phyloP scores from a whole-genome alignment of 2,329 filamentous ascomycete genomes.

The Epichloe aotearoae region DNA sequence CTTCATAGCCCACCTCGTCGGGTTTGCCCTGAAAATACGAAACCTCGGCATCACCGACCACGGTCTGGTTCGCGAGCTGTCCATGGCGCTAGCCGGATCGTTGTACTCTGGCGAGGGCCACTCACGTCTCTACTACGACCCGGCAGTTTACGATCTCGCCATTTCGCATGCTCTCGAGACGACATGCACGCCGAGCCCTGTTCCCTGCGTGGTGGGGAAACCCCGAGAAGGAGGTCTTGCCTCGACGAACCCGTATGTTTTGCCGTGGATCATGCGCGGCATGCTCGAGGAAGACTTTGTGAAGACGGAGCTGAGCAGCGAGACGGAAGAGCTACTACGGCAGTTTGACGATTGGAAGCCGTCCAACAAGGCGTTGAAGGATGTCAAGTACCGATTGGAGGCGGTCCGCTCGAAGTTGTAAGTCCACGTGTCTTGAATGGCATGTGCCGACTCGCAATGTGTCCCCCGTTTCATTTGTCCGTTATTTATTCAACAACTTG shows the following conservation, averaged over 20 bases:
- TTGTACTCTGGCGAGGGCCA: slow-evolving; percentile 89
- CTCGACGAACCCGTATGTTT: slow-evolving; percentile 69
- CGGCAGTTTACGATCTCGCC: slow-evolving; percentile 69
- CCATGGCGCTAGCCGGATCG: slow-evolving; percentile 74
- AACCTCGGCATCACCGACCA: slow-evolving; percentile 91
- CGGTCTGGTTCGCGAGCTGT: slow-evolving; percentile 82
- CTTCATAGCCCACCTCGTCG: slow-evolving; percentile 85
- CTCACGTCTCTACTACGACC: slow-evolving; percentile 83
- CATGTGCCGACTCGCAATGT: too few species aligned
- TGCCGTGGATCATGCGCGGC: slow-evolving; percentile 93
- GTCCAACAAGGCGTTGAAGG: slow-evolving; percentile 76
- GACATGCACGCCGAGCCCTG: slow-evolving; percentile 34
- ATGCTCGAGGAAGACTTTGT: slow-evolving; percentile 86
- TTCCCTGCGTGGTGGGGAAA: slow-evolving; percentile 14
- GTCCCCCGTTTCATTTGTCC: not conserved
- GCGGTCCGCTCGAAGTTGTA: slow-evolving; percentile 75
- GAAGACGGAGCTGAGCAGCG: slow-evolving; percentile 61
- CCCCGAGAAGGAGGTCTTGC: slow-evolving; percentile 18
- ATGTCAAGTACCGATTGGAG: slow-evolving; percentile 90
- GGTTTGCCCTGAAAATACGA: slow-evolving; percentile 83
- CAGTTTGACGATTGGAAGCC: slow-evolving; percentile 95
- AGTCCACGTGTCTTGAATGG: not conserved
- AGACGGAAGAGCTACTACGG: slow-evolving; percentile 65
- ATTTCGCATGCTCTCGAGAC: slow-evolving; percentile 64
- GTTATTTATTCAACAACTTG: not conserved